Evolutionary conservation across 768 basidiomycete species (phyloP), one percentile per base, ranked within the genome.

Genomic region (Lactarius pseudohatsudake): DNA sequence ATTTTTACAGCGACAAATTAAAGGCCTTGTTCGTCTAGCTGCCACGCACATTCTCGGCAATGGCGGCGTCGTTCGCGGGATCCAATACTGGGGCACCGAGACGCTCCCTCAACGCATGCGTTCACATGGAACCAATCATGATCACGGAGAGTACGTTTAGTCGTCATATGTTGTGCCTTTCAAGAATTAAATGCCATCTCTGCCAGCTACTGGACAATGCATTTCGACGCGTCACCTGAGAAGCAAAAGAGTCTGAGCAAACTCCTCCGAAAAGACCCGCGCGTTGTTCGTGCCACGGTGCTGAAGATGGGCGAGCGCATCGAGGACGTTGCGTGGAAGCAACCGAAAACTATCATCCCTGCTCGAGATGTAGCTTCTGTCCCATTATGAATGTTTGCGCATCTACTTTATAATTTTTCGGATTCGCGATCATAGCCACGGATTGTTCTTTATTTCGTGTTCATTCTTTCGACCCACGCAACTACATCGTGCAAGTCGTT

Each of bases 141-240:
- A 75, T 13, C 72, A 84, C 28, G 93, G 88, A 82, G 93, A 95
- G 93, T 94, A 73, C 76, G 93, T 90, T 3, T 11, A 20, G 36
- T 8, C 61, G 18, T 50, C 28, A 38, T 0, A 57, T 30, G n/a
- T 67, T 47, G 7, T 34, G 30, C 20, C 55, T 63, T 60, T 26
- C 53, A 4, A 41, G 16, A 53, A 57, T 69, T 30, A 75, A 64
- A 47, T 7, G 5, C 41, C 1, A 15, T 22, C 16, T 18, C 61
- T 28, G 59, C 61, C 71, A 96, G 94, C 72, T 94, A 94, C 75
- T 96, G 92, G 92, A 88, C 90, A 4, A 84, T 96, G 80, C 85
- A 92, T 74, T 96, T 95, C 75, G 94, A 96, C 79, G 85, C 91
- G 4, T 89, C 90, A 10, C 94, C 94, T 13, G 80, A 80, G 45